Evolutionary conservation across 2,329 filamentous ascomycete species (phyloP), one percentile per base, ranked within the genome.

Genomic region (Neonectria neomacrospora): DNA sequence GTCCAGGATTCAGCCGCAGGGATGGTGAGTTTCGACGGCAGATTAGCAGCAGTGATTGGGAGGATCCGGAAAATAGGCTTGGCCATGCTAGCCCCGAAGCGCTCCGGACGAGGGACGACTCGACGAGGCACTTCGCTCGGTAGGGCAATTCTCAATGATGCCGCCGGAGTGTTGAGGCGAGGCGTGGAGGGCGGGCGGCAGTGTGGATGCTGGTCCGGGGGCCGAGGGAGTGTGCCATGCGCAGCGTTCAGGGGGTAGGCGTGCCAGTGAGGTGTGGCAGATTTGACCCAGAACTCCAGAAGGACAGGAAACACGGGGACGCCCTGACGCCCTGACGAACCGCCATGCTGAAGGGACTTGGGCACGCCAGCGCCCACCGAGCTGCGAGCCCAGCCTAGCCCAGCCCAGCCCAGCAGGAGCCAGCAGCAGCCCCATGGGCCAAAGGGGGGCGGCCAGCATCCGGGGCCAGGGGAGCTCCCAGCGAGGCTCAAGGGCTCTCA

Each of bases 111-210:
- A 30, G 23, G 37, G 48, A 39, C 44, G 26, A 53, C 52, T 61
- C 23, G 10, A 32, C 26, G 37, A 51, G 44, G 52, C 23, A 54
- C 41, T 48, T 48, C 32, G 14, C 32, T 50, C n/a, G 23, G 50
- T 37, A 54, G 58, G 42, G 34, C 59, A 58, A 42, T 55, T 61
- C 42, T 44, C 41, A 45, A 12, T 28, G 18, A 61, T 45, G 52
- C 34, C 53, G 37, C 53, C 37, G 48, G 50, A 55, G 45, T 51
- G 45, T 67, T 70, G 61, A 68, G 68, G 63, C 63, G 61, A 71
- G 70, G 63, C 65, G 66, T 52, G 52, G 58, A 67, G 61, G 42
- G 56, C 56, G 62, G 53, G 64, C 67, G 61, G 64, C 59, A 71
- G 58, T 63, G 68, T 63, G 61, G 59, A 54, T 71, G 67, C 60